Conservation (phyloP, 345 rosid genomes). For the Lepidium sativum region DNA sequence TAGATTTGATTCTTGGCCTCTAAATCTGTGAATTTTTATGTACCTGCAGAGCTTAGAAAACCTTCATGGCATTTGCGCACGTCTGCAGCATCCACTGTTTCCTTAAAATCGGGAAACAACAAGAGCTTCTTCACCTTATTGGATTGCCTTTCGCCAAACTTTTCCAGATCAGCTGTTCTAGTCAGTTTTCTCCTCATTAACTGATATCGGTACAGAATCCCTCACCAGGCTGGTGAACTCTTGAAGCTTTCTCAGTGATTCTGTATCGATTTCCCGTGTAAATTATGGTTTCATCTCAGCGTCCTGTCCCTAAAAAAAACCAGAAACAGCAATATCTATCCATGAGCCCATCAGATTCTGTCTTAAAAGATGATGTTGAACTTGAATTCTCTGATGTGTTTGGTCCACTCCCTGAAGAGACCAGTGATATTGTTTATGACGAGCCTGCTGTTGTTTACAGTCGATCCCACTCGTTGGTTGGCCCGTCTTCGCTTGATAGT, state of each 20-base stretch:
- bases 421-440: slow-evolving; percentile 30
- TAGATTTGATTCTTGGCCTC: neutral
- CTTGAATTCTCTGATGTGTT: slow-evolving; percentile 31
- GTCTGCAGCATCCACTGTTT: slow-evolving; percentile 61
- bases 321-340: slow-evolving; percentile 17
- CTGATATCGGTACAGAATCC: slow-evolving; percentile 36
- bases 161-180: slow-evolving; percentile 44
- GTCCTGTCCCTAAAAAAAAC: slow-evolving; percentile 9
- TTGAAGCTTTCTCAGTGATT: slow-evolving; percentile 11
- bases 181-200: slow-evolving; percentile 46
- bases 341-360: slow-evolving; percentile 12
- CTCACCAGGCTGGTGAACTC: slow-evolving; percentile 23
- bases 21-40: slow-evolving; percentile 7
- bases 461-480: slow-evolving; percentile 87
- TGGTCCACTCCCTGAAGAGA: slow-evolving; percentile 28
- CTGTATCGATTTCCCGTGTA: neutral
- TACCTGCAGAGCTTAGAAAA: slow-evolving; percentile 47
- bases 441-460: slow-evolving; percentile 63
- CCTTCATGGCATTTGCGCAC: slow-evolving; percentile 81
- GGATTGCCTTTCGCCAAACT: slow-evolving; percentile 67
- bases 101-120: slow-evolving; percentile 95
- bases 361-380: slow-evolving; percentile 19
- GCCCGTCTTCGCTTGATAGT: slow-evolving; percentile 60
- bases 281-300: slow-evolving; percentile 27
- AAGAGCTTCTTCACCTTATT: slow-evolving; percentile 61